Base-by-base conservation (phyloP, 768 basidiomycete species). In the Amanita brunnescens region DNA sequence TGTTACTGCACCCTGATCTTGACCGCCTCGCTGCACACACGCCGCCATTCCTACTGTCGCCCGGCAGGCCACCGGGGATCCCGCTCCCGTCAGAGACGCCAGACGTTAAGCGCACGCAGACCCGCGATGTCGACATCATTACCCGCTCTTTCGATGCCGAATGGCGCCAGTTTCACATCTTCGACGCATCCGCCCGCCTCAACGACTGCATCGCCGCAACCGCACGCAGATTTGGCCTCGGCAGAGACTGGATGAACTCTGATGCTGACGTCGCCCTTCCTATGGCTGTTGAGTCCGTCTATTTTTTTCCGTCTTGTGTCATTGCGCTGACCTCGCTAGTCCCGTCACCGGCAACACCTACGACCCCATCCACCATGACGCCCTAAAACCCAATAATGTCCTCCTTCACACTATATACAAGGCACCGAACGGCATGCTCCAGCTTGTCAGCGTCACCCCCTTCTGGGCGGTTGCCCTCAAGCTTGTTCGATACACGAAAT, bases 181-280 rank as follows among this genome's bases (percentile, higher is more conserved):
- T 55, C 6, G 78, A 85, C 49, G 81, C 83, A 2, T 73, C 70
- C 12, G 70, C 71, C 3, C 70, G 79, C n/a, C 67, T 87, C 24
- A 70, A 72, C 56, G 63, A 62, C 10, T 85, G 84, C 59, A 81
- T 85, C 42, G 55, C 65, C 8, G 68, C 69, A 29, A 85, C 83
- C 2, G 83, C 84, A 0, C 43, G 56, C 14, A 61, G 63, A 6
- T 74, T 80, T 60, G 58, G 60, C 2, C 70, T 76, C 44, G 84
- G 85, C 20, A 66, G 68, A 49, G 85, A 87, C 61, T 87, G 85
- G 85, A 85, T 87, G 85, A 87, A 87, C 51, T 76, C 79, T 3
- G 80, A 85, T 55, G 80, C 85, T 0, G 85, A 87, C 55, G 71
- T 85, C 12, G 81, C 85, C 2, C 69, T 87, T 43, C 85, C 85